phyloP scores from a whole-genome alignment of 495 filamentous ascomycete genomes.

The Sordaria brevicollis region DNA sequence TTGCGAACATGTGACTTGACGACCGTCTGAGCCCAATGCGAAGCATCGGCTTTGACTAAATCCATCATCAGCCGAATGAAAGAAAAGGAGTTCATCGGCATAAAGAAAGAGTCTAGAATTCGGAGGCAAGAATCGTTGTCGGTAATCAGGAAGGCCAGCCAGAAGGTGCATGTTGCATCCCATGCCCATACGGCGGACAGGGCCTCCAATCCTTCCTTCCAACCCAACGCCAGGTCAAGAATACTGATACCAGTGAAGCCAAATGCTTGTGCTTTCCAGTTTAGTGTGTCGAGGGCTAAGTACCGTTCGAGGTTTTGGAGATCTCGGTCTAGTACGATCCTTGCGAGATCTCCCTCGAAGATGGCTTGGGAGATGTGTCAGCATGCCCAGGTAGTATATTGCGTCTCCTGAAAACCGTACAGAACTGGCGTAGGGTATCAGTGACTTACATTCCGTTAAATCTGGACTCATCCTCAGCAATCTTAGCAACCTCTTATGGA shows the following conservation, averaged over 20 bases:
- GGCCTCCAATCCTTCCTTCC: background rate
- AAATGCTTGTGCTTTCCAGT: background rate
- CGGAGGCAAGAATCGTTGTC: background rate
- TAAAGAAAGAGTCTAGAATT: background rate
- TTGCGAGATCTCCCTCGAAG: background rate
- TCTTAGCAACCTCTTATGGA: background rate
- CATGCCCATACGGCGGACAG: background rate
- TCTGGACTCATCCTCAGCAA: background rate
- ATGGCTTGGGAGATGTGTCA: background rate
- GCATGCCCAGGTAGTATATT: no score
- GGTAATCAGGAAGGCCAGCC: background rate
- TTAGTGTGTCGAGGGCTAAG: background rate
- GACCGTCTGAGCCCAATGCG: background rate
- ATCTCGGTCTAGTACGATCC: background rate
- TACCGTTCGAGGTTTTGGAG: background rate
- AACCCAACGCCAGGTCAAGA: background rate
- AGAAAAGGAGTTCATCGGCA: background rate
- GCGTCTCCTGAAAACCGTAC: no score
- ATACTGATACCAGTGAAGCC: background rate
- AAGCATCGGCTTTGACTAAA: background rate
- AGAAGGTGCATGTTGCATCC: background rate
- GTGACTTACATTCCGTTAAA: background rate
- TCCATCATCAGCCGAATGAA: background rate
- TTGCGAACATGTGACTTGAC: background rate
- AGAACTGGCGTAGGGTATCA: no score